Conservation (phyloP, 192 early-diverging fungal genomes). For the Coemansia sp. region DNA sequence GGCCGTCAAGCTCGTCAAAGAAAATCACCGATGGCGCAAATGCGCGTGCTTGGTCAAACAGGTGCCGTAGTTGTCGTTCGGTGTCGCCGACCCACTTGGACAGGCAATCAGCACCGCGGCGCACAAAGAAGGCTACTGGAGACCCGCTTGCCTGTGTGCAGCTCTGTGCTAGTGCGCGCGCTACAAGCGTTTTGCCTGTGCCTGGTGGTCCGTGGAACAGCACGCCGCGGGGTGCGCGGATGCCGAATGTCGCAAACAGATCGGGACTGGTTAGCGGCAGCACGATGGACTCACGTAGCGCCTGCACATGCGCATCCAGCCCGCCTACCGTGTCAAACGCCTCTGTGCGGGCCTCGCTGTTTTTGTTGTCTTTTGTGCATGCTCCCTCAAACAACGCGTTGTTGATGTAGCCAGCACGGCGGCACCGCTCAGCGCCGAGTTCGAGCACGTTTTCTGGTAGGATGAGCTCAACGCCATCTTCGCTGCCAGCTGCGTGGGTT, state of each 20-base stretch:
- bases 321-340: constrained; percentile 51
- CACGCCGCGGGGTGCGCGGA: constrained; percentile 95
- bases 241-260: constrained; percentile 79
- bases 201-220: constrained; percentile 96
- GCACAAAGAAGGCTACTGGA: constrained; percentile 70
- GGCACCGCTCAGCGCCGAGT: constrained; percentile 19
- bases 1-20: constrained; percentile 98
- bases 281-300: constrained; percentile 90
- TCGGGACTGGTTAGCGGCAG: constrained; percentile 96
- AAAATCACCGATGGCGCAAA: constrained; percentile 94
- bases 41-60: constrained; percentile 88
- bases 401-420: constrained; percentile 8
- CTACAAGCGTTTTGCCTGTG: constrained; percentile 95
- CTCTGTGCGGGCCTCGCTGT: not conserved
- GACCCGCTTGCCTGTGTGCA: constrained; percentile 60
- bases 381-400: not conserved
- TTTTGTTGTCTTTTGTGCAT: not conserved
- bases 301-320: constrained; percentile 59
- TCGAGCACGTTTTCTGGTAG: constrained; percentile 18
- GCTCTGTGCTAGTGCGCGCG: constrained; percentile 91
- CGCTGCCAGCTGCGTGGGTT: not conserved
- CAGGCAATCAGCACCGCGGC: constrained; percentile 95
- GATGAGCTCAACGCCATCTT: constrained; percentile 17
- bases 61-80: constrained; percentile 88
- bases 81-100: constrained; percentile 99